Conservation (phyloP, 768 basidiomycete species). For the Mycena rebaudengoi region DNA sequence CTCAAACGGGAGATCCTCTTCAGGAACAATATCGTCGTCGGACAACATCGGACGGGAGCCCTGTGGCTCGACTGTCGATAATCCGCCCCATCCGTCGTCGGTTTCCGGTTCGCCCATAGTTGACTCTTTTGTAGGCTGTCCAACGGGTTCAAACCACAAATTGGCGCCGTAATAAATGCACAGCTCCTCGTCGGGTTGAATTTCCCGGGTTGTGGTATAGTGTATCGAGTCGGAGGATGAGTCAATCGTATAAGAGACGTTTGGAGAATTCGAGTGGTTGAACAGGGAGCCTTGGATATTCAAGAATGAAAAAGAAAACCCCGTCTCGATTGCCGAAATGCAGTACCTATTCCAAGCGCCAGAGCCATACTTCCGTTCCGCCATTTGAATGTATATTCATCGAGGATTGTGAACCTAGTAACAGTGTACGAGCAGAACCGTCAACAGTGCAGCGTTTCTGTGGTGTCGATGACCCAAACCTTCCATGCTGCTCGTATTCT, state of each 20-base stretch:
- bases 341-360: conserved; percentile 77
- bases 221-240: conserved; percentile 62
- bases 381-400: conserved; percentile 85
- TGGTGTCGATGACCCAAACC: conserved; percentile 14
- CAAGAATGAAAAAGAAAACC: neutral
- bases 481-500: conserved; percentile 75
- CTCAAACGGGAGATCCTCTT: conserved; percentile 72
- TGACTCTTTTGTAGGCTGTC: neutral
- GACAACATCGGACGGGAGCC: conserved; percentile 42
- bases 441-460: too few relatives aligned
- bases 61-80: conserved; percentile 36
- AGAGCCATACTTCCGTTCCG: conserved; percentile 78
- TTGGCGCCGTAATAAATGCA: conserved; percentile 81
- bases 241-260: conserved; percentile 73
- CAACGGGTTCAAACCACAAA: conserved; percentile 68
- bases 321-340: too few relatives aligned
- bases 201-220: conserved; percentile 62
- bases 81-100: conserved; percentile 59
- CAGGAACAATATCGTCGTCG: conserved; percentile 57
- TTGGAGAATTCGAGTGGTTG: conserved; percentile 77
- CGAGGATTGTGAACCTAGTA: conserved; percentile 63
- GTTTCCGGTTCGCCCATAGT: conserved; percentile 14
- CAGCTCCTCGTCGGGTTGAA: conserved; percentile 74
- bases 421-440: too few relatives aligned
- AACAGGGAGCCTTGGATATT: conserved; percentile 73